Percentiles rank a stretch among this genome's conserved stretches.
These are phyloP conservation scores for Incumbomyces lentus DNA, from an alignment of 2,329 filamentous ascomycete genomes.

Conservation along the genomic window DNA sequence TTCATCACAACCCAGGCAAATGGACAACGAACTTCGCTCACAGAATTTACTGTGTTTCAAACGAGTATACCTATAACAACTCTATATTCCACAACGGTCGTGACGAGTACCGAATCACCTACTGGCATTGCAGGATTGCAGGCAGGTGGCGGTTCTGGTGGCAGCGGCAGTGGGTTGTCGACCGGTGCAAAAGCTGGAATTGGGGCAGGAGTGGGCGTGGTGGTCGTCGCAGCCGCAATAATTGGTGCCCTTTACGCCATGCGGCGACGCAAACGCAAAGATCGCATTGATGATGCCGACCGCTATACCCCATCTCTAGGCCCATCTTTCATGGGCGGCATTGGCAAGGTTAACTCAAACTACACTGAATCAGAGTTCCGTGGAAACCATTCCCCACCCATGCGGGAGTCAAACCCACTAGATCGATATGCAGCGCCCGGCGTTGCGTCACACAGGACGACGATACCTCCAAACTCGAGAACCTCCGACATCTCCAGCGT, in stretches of 20 bases:
- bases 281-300: conserved; percentile 12
- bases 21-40: conserved; percentile 1
- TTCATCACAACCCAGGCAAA: conserved; percentile 11
- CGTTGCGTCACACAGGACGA: neutral
- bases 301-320: conserved; percentile 12
- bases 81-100: conserved; percentile 1
- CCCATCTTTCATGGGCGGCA: conserved; percentile 4
- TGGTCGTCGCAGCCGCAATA: conserved; percentile 14
- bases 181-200: conserved; percentile 20
- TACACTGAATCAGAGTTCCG: conserved; percentile 16
- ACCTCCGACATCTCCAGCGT: conserved; percentile 2
- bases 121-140: conserved; percentile 5
- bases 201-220: conserved; percentile 16
- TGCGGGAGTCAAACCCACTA: conserved; percentile 5
- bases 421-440: conserved; percentile 3
- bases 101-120: neutral
- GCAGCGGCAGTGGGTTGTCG: conserved; percentile 12
- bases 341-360: neutral
- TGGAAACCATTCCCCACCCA: conserved; percentile 10
- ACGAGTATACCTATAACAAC: conserved; percentile 2
- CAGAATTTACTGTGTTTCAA: neutral
- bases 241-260: conserved; percentile 18
- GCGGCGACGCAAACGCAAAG: conserved; percentile 13
- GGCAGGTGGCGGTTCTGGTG: neutral
- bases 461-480: neutral